These are phyloP conservation scores for Aspergillus bombycis DNA, from an alignment of 2,329 filamentous ascomycete genomes.

Conservation along the genomic window DNA sequence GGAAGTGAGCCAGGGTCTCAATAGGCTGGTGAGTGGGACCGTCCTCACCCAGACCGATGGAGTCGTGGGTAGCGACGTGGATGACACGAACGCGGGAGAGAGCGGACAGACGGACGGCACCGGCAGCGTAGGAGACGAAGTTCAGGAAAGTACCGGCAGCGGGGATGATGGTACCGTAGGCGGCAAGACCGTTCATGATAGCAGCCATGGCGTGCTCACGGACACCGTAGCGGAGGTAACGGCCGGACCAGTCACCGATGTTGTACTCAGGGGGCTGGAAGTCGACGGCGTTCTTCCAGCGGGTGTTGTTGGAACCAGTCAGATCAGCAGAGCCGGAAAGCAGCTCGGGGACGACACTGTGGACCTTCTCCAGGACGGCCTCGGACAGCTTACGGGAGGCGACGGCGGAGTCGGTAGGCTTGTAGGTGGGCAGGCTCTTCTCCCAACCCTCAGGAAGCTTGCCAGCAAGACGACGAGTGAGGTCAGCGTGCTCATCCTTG, in stretches of 20 bases:
- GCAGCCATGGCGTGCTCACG: conserved; percentile 57
- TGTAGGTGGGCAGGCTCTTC: conserved; percentile 89
- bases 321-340: conserved; percentile 95
- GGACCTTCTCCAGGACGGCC: conserved; percentile 85
- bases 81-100: conserved; percentile 89
- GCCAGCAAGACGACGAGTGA: conserved; percentile 76
- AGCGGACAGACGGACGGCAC: conserved; percentile 89
- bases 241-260: conserved; percentile 86
- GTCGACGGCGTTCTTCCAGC: conserved; percentile 95
- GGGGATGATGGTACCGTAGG: conserved; percentile 93
- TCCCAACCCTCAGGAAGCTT: conserved; percentile 96
- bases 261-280: conserved; percentile 89
- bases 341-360: conserved; percentile 82
- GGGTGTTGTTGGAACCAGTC: conserved; percentile 97
- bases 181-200: conserved; percentile 74
- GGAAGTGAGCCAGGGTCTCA: conserved; percentile 97
- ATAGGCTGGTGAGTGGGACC: conserved; percentile 99
- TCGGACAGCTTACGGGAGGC: conserved; percentile 97
- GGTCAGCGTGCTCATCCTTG: conserved; percentile 78
- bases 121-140: conserved; percentile 97
- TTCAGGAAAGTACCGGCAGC: conserved; percentile 97
- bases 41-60: conserved; percentile 98
- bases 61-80: conserved; percentile 98
- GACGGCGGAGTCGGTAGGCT: conserved; percentile 77
- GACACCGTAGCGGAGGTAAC: conserved; percentile 68